Conservation (phyloP, 129 eudicot species). For the Saposhnikovia divaricata region DNA sequence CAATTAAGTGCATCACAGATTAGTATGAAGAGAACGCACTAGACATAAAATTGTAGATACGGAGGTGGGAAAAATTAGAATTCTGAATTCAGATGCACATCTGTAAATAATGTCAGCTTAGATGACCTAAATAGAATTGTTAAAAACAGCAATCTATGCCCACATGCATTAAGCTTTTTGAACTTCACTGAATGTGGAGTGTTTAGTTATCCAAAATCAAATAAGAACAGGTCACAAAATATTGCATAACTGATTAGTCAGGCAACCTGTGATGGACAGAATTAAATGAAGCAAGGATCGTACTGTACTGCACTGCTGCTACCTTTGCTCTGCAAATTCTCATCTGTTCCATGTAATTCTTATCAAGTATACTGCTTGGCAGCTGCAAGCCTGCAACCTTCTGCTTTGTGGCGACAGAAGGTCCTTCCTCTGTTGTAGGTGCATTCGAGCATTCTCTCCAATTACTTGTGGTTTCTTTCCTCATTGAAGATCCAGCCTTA, state of each 20-base stretch:
- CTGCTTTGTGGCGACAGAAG: conserved; percentile 3
- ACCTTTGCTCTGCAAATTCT: conserved; percentile 73
- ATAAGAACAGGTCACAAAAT: not conserved
- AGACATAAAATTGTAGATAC: no score
- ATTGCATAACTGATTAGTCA: not conserved
- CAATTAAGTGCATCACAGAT: no score
- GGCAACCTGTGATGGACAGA: not conserved
- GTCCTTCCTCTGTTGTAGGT: conserved; percentile 53
- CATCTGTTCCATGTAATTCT: conserved; percentile 96
- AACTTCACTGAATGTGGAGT: not conserved
- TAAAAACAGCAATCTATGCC: no score
- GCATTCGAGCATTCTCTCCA: conserved; percentile 60
- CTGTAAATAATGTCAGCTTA: no score
- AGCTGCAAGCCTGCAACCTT: conserved; percentile 54
- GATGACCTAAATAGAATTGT: no score
- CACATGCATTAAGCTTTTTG: not conserved
- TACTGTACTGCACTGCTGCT: conserved; percentile 47
- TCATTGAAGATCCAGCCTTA: no score
- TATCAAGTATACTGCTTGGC: conserved; percentile 88
- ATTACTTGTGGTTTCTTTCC: conserved; percentile 19
- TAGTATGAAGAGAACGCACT: no score
- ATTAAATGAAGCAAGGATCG: conserved; percentile 6
- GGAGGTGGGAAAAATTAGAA: no score
- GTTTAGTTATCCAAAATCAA: not conserved
- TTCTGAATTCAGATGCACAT: no score